Conservation (phyloP, 2,329 filamentous ascomycete species). For the Myriangium duriaei region DNA sequence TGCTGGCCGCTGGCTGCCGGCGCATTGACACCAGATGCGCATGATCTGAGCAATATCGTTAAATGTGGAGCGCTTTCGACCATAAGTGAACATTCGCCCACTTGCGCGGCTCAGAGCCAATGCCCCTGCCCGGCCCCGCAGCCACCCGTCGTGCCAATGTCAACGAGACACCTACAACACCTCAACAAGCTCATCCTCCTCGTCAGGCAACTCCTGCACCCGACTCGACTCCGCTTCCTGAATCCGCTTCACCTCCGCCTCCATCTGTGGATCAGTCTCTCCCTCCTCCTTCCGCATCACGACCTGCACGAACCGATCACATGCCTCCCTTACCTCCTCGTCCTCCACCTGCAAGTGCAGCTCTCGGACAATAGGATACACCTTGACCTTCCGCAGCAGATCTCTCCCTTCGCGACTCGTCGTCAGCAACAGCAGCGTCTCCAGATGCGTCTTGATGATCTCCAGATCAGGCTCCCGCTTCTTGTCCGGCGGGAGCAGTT, state of each 20-base stretch:
- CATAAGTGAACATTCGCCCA: too few relatives aligned
- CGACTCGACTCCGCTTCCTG: constrained; percentile 27
- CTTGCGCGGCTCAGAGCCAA: too few relatives aligned
- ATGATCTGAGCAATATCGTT: too few relatives aligned
- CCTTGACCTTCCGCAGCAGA: constrained; percentile 59
- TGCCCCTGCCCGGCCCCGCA: too few relatives aligned
- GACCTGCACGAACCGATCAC: constrained; percentile 81
- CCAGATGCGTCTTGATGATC: constrained; percentile 77
- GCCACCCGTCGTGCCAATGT: too few relatives aligned
- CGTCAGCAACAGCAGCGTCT: constrained; percentile 73
- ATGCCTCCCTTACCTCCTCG: constrained; percentile 69
- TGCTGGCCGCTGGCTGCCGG: too few relatives aligned
- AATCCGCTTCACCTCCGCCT: constrained; percentile 31
- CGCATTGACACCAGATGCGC: too few relatives aligned
- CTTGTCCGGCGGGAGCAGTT: constrained; percentile 83
- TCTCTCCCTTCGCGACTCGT: constrained; percentile 67
- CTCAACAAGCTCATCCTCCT: constrained; percentile 31
- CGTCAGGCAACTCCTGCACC: constrained; percentile 28
- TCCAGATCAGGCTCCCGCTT: constrained; percentile 61
- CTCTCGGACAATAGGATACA: constrained; percentile 83
- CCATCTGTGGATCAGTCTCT: constrained; percentile 21
- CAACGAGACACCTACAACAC: constrained; percentile 15
- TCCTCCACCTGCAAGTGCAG: constrained; percentile 67
- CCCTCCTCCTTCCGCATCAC: constrained; percentile 67
- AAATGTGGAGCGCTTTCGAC: too few relatives aligned